Evolutionary conservation across 2,329 filamentous ascomycete genomes (phyloP), one percentile per base, ranked within the genome.

Genomic region (Colletotrichum sp.): DNA sequence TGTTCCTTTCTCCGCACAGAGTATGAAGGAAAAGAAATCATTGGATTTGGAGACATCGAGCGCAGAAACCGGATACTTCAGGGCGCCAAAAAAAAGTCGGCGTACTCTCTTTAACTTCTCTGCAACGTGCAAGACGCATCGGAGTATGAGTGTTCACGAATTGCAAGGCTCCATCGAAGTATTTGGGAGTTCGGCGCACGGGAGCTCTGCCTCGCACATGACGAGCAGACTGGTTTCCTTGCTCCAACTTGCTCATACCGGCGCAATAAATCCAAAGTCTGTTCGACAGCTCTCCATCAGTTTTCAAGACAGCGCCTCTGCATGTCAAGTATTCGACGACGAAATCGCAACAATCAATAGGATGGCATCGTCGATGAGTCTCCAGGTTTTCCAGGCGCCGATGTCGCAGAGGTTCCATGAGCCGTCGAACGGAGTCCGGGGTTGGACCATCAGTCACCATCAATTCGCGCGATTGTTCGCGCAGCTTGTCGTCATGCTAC

Each of bases 1-100:
- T 51, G 43, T 51, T 51, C n/a, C 11, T 51, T 51, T 51, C 43
- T 51, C 12, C 43, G 43, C 6, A 51, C 43, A 0, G 1, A 51
- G 6, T 51, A 51, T 21, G 11, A 0, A 21, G 43, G 43, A 2
- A 51, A 51, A 51, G 1, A 51, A 13, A n/a, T 51, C 43, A 21
- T 21, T 21, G 43, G 11, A 51, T n/a, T n/a, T n/a, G 3, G 8
- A 3, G n/a, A 13, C 12, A 1, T 51, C 6, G 6, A 51, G 13
- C 2, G 43, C 43, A 3, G 43, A 21, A 4, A 12, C 6, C 21
- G n/a, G 6, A 51, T 51, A 6, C 5, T 0, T 5, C 2, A 12
- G 3, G 5, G 43, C n/a, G 43, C n/a, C 2, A 51, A 1, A 0
- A n/a, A n/a, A 2, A 2, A 51, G 43, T 21, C 43, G n/a, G 11